phyloP scores from a whole-genome alignment of 805 yeast species.

The Zygotorulaspora danielsina region DNA sequence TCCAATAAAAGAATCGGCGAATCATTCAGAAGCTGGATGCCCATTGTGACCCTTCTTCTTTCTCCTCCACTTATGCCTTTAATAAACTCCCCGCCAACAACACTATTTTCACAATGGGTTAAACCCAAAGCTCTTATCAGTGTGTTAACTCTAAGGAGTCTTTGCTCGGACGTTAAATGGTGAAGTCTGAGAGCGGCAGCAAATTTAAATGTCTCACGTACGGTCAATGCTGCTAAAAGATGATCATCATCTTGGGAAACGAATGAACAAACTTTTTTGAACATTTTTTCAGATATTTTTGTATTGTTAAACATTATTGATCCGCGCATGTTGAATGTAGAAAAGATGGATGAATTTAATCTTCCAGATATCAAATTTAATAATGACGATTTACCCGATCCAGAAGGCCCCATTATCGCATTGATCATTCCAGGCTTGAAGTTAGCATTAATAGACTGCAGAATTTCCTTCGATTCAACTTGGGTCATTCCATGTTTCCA shows the following conservation, averaged over 20 bases:
- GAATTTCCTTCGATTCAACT: slow-evolving; percentile 35
- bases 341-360: slow-evolving; percentile 35
- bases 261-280: slow-evolving; percentile 56
- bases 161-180: slow-evolving; percentile 39
- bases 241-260: slow-evolving; percentile 81
- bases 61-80: slow-evolving; percentile 89
- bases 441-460: slow-evolving; percentile 46
- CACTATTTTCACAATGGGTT: slow-evolving; percentile 69
- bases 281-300: slow-evolving; percentile 34
- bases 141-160: slow-evolving; percentile 46
- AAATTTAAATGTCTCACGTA: slow-evolving; percentile 66
- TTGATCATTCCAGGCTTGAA: slow-evolving; percentile 56
- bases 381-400: slow-evolving; percentile 71
- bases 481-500: slow-evolving; percentile 13
- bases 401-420: slow-evolving; percentile 79
- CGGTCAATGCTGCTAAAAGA: slow-evolving; percentile 66
- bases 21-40: slow-evolving; percentile 66
- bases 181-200: slow-evolving; percentile 70
- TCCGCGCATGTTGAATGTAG: slow-evolving; percentile 39
- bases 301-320: slow-evolving; percentile 41
- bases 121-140: slow-evolving; percentile 68
- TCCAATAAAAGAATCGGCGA: slow-evolving; percentile 72
- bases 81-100: slow-evolving; percentile 55
- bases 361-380: slow-evolving; percentile 62
- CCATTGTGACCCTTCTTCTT: slow-evolving; percentile 78